Evolutionary conservation across 2,329 filamentous ascomycete species (phyloP), one percentile per base, ranked within the genome.

Genomic region (Aspergillus brunneoviolaceus): DNA sequence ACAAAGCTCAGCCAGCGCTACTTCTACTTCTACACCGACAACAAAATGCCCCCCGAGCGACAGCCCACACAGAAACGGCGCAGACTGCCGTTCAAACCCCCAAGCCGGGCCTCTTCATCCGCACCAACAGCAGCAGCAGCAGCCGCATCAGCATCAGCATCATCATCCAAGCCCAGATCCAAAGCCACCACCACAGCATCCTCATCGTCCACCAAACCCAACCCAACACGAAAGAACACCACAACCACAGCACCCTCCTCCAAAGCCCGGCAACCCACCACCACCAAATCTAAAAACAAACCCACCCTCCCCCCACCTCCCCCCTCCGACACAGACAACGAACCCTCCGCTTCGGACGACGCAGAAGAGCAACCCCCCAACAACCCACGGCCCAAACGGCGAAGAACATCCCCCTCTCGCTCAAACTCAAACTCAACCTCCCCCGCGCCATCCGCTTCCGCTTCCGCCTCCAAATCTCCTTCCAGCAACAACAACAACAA

Each of bases 21-120:
- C 7, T 29, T 29, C 7, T 6, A 27, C 25, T 7, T 27, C n/a
- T 14, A 39, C 6, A 29, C n/a, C 19, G 29, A 16, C 27, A 49
- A 55, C 25, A 66, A 16, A 48, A 74, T 72, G 67, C 66, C 72
- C 7, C 65, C 66, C 5, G 72, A 75, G 63, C 69, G 65, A 51
- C 71, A 67, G 60, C 61, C 65, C 5, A 58, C 70, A 2, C 67
- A 73, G 25, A 80, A 79, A 62, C 72, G 75, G 51, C 70, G 73
- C 55, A 71, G 67, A 14, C 74, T 77, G 19, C 75, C 77, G n/a
- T 80, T 80, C 70, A 80, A 80, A 4, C 77, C 78, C 42, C 79
- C 78, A 2, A 74, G 78, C 52, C 71, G 72, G 51, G 67, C 71
- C 25, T 64, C 70, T n/a, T 56, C 68, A 47, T 66, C 61, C 29